Base-by-base conservation (phyloP, 192 early-diverging fungal species). In the Physocladia obscura region DNA sequence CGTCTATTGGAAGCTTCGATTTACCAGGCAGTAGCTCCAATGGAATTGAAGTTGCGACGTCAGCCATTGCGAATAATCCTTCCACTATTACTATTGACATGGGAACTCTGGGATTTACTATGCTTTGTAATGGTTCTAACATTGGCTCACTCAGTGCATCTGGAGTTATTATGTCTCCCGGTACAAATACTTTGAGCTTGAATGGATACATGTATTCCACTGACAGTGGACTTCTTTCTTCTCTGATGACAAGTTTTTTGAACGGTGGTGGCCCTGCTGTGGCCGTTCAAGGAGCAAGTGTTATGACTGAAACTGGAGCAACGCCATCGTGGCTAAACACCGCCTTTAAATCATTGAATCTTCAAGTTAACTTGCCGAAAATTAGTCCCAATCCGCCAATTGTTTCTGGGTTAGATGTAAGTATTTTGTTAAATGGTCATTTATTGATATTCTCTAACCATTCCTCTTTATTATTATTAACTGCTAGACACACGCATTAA, bases 111-210 rank as follows among this genome's bases (percentile, higher is more conserved):
- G 34, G 15, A 19, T 76, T 77, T 36, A 36, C 24, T 26, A 37
- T 62, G 60, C 21, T 35, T 1, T 38, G 22, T 47, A 19, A 64
- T 3, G 31, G 35, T 51, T 24, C 15, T 2, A 62, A 36, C 24
- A 52, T 72, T 39, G 70, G 60, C 21, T 56, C 62, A 1, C 38
- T 72, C 29, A 55, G 39, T 38, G 49, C 70, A 2, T n/a, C 35
- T 21, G 54, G 39, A 4, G 70, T 72, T 27, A 72, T 29, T 5
- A 36, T 72, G 62, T 11, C 31, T 4, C 70, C 70, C 5, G 70
- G 70, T 26, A 26, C 48, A 19, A 72, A 72, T 39, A 39, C 47
- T 17, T 13, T 72, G 30, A 27, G 15, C 15, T 49, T 72, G 60
- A 32, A 35, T 30, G 70, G 70, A 21, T 17, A 22, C 8, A 38